Evolutionary conservation across 495 filamentous ascomycete species (phyloP).

Genomic region (Letharia lupina): DNA sequence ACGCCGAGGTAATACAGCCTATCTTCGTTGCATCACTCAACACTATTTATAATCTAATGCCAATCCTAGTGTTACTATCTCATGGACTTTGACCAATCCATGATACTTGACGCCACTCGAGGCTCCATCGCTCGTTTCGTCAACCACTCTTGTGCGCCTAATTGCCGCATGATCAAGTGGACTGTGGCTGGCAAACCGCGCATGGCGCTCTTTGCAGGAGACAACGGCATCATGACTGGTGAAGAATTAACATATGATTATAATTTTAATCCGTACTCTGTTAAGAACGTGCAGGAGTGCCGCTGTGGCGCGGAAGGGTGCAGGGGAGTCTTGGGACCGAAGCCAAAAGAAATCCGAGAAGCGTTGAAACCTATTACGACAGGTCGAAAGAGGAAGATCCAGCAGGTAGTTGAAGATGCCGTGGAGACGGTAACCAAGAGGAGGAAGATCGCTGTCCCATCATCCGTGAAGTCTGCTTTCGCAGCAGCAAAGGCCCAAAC

Average conservation of each 20-base stretch:
- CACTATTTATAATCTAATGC: neutral
- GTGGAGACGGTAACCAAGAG: slow-evolving; percentile 33
- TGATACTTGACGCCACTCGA: slow-evolving; percentile 96
- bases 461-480: slow-evolving; percentile 19
- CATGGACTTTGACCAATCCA: slow-evolving; percentile 96
- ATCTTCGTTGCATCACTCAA: neutral
- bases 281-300: slow-evolving; percentile 76
- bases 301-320: slow-evolving; percentile 70
- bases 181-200: slow-evolving; percentile 89
- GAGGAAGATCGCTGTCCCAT: slow-evolving; percentile 30
- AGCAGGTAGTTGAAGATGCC: slow-evolving; percentile 32
- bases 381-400: slow-evolving; percentile 36
- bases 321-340: slow-evolving; percentile 69
- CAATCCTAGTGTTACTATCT: slow-evolving; percentile 76
- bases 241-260: slow-evolving; percentile 99
- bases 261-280: slow-evolving; percentile 86
- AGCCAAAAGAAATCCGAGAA: slow-evolving; percentile 49
- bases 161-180: slow-evolving; percentile 96
- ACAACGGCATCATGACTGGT: slow-evolving; percentile 79
- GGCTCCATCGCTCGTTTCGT: slow-evolving; percentile 96
- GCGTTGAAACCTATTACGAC: slow-evolving; percentile 35
- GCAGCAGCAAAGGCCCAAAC: slow-evolving; percentile 17
- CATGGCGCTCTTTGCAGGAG: slow-evolving; percentile 94
- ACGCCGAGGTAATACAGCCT: slow-evolving; percentile 60
- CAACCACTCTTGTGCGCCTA: slow-evolving; percentile 96